Conservation (phyloP, 2,329 filamentous ascomycete species). For the Arthroderma sp. region DNA sequence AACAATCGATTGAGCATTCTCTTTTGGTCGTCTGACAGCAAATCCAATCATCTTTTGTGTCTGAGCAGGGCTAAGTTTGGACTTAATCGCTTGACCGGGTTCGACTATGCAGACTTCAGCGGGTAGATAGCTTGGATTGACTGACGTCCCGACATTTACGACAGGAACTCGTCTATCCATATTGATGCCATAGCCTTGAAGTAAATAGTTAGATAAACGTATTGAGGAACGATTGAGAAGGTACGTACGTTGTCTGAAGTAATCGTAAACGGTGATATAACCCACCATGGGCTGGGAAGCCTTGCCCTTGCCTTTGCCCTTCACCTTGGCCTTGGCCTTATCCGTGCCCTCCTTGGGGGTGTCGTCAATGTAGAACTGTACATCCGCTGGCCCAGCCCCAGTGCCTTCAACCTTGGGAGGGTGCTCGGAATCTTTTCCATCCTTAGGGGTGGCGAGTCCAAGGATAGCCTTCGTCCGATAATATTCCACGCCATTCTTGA, state of each 20-base stretch:
- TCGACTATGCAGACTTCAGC: slow-evolving; percentile 53
- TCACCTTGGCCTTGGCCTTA: slow-evolving; percentile 19
- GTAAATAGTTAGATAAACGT: slow-evolving; percentile 4
- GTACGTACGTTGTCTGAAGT: slow-evolving; percentile 36
- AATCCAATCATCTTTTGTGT: slow-evolving; percentile 59
- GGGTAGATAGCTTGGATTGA: slow-evolving; percentile 52
- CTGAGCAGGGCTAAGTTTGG: slow-evolving; percentile 49
- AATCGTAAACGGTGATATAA: slow-evolving; percentile 43
- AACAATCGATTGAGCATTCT: slow-evolving; percentile 57
- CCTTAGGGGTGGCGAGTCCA: slow-evolving; percentile 32
- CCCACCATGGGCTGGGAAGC: background rate
- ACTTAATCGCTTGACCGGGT: slow-evolving; percentile 51
- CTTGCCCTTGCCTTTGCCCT: slow-evolving; percentile 13
- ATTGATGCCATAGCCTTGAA: slow-evolving; percentile 28
- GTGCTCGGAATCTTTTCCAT: slow-evolving; percentile 26
- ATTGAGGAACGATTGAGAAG: background rate
- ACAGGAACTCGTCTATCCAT: slow-evolving; percentile 41
- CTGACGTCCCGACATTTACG: slow-evolving; percentile 51
- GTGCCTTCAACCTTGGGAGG: slow-evolving; percentile 26
- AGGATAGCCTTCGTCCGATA: slow-evolving; percentile 36
- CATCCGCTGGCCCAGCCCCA: slow-evolving; percentile 41
- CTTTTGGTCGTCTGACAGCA: slow-evolving; percentile 53
- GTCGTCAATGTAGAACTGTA: slow-evolving; percentile 43
- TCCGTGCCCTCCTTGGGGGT: slow-evolving; percentile 13
- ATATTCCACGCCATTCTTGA: slow-evolving; percentile 22